Conservation (phyloP, 2,329 filamentous ascomycete genomes). For the Aspergillus quadricinctus region DNA sequence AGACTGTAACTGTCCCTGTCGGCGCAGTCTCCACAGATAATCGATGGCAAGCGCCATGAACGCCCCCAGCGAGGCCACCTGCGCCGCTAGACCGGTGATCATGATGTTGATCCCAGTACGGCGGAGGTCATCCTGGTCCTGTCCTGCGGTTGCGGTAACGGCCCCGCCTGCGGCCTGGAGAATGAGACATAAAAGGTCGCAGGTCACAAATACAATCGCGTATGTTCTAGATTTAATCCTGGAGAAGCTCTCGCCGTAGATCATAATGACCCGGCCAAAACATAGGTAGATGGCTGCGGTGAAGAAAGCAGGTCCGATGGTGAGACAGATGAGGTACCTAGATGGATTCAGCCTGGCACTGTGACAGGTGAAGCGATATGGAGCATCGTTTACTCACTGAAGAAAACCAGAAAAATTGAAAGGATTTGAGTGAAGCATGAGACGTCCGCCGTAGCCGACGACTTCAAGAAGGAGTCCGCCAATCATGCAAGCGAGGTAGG, state of each 20-base stretch:
- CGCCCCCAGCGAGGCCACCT: constrained; percentile 54
- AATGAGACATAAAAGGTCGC: constrained; percentile 57
- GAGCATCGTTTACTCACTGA: too few relatives aligned
- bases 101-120: constrained; percentile 56
- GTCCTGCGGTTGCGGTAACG: too few relatives aligned
- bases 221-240: constrained; percentile 30
- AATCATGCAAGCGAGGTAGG: too few relatives aligned
- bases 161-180: constrained; percentile 52
- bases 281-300: constrained; percentile 59
- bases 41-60: constrained; percentile 52
- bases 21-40: constrained; percentile 43
- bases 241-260: constrained; percentile 30
- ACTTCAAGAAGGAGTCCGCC: too few relatives aligned
- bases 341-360: too few relatives aligned
- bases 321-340: constrained; percentile 59
- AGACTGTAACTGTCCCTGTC: background rate
- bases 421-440: too few relatives aligned
- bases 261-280: constrained; percentile 40
- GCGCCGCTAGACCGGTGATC: constrained; percentile 60
- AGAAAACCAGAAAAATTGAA: too few relatives aligned
- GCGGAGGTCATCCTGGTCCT: too few relatives aligned
- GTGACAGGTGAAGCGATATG: too few relatives aligned
- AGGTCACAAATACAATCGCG: constrained; percentile 53
- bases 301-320: constrained; percentile 61
- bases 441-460: too few relatives aligned